Base-by-base conservation (phyloP, 129 eudicot genomes). In the Flaveria trinervia region DNA sequence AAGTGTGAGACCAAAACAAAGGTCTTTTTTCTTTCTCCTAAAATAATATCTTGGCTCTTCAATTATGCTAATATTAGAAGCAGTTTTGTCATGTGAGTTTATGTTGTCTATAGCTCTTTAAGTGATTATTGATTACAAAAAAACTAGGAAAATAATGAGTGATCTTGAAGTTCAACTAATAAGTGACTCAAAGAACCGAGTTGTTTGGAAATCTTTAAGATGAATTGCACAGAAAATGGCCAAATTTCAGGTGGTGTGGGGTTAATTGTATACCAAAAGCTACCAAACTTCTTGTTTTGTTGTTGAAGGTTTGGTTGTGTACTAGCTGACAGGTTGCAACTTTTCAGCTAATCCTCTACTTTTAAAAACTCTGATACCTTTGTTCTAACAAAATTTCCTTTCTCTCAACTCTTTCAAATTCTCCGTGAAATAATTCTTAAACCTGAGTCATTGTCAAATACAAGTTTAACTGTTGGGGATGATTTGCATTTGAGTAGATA, bases 1-100 rank as follows among this genome's bases (percentile, higher is more conserved):
- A 75, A 77, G 22, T 92, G 98, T 52, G 98, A 92, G 84, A 92
- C 98, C 78, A 90, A 92, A 82, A 92, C 98, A 0, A 92, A 92
- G 98, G 98, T 90, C n/a, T 46, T 4, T 54, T 54, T 44, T 67
- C 16, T 3, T 3, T 1, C 13, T 25, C 71, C 8, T 50, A 2
- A 2, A 28, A 64, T 62, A 12, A 12, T 61, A 61, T 61, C 11
- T 77, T 36, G 6, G 2, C 7, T 26, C 25, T n/a, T 65, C 2
- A 1, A 28, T 33, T 30, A 20, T 25, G 17, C 3, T 57, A 7
- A 57, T 57, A 2, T 9, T 22, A 2, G 30, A 57, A 57, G 9
- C 14, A 9, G 33, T 57, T 20, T 57, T 57, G 1, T 33, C 30
- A 44, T 26, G 2, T 67, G 52, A 33, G 4, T 55, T 55, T 36